Percentiles rank a stretch among this genome's conserved stretches.
Conservation (phyloP, 2,329 filamentous ascomycete genomes). For the Thyridium curvatum region DNA sequence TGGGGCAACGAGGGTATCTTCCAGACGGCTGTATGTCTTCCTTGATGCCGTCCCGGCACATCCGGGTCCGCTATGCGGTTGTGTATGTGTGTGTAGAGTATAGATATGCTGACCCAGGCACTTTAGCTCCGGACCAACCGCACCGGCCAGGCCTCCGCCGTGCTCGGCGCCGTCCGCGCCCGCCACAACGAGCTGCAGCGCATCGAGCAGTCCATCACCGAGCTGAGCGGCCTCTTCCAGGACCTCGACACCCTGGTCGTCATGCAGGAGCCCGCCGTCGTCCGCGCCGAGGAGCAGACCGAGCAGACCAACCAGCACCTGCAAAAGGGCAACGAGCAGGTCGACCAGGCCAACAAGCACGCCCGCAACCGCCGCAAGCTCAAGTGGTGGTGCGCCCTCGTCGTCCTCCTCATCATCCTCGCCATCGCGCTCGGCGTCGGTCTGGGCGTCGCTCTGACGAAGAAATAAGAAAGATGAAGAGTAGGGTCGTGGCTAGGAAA, state of each 20-base stretch:
- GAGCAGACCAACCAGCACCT: slow-evolving; percentile 60
- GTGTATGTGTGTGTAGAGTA: no score
- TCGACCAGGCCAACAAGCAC: slow-evolving; percentile 60
- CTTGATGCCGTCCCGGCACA: no score
- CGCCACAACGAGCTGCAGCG: slow-evolving; percentile 78
- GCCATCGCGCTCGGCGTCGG: slow-evolving; percentile 49
- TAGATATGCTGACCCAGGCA: no score
- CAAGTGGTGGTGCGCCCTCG: slow-evolving; percentile 73
- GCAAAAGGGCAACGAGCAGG: slow-evolving; percentile 62
- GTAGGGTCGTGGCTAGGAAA: not conserved
- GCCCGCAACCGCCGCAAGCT: slow-evolving; percentile 64
- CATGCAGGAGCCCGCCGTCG: slow-evolving; percentile 61
- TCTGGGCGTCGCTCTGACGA: slow-evolving; percentile 38
- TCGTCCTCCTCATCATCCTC: slow-evolving; percentile 53
- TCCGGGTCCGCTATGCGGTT: no score
- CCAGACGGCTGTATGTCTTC: slow-evolving; percentile 64
- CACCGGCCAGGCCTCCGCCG: slow-evolving; percentile 63
- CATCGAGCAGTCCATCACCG: slow-evolving; percentile 69
- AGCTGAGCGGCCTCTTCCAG: slow-evolving; percentile 65
- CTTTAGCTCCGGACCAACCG: slow-evolving; percentile 67
- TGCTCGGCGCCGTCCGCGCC: slow-evolving; percentile 72
- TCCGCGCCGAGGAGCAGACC: slow-evolving; percentile 58
- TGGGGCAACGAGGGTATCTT: slow-evolving; percentile 78
- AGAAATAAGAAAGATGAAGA: no score
- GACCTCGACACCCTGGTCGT: slow-evolving; percentile 71